These are phyloP conservation scores for Colletotrichum higginsianum DNA, from an alignment of 2,329 filamentous ascomycete genomes.

Conservation along the genomic window DNA sequence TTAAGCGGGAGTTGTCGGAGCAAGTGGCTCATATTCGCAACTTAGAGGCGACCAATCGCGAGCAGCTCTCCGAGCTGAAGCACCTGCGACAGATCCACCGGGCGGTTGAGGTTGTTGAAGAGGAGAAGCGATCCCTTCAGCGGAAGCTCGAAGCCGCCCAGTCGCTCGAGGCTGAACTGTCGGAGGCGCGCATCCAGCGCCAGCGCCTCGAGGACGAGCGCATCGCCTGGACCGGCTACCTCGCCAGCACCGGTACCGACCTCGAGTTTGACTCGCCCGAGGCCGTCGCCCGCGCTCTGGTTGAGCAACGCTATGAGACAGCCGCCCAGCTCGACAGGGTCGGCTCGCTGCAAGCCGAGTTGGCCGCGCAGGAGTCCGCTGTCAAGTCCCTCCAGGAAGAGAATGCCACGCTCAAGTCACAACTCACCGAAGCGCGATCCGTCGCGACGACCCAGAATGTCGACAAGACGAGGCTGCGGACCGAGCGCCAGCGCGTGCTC, in stretches of 20 bases:
- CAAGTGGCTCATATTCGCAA: slow-evolving; percentile 93
- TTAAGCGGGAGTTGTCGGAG: slow-evolving; percentile 90
- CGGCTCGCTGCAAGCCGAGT: slow-evolving; percentile 83
- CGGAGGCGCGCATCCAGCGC: slow-evolving; percentile 85
- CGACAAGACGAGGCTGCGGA: slow-evolving; percentile 79
- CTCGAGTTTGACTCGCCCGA: slow-evolving; percentile 90
- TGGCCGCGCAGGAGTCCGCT: slow-evolving; percentile 81
- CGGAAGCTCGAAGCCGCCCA: slow-evolving; percentile 83
- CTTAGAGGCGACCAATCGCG: slow-evolving; percentile 84
- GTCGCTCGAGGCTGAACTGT: slow-evolving; percentile 80
- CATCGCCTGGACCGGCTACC: slow-evolving; percentile 86
- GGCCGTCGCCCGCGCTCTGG: slow-evolving; percentile 85
- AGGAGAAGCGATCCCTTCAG: slow-evolving; percentile 90
- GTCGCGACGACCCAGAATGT: slow-evolving; percentile 61
- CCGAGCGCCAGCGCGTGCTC: slow-evolving; percentile 88
- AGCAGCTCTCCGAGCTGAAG: slow-evolving; percentile 84
- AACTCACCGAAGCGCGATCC: slow-evolving; percentile 79
- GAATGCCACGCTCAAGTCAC: slow-evolving; percentile 72
- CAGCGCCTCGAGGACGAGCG: slow-evolving; percentile 92
- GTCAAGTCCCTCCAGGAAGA: slow-evolving; percentile 82
- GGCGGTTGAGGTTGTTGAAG: slow-evolving; percentile 93
- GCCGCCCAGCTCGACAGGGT: slow-evolving; percentile 85
- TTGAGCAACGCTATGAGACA: slow-evolving; percentile 85
- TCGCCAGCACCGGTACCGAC: slow-evolving; percentile 76
- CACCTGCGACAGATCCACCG: slow-evolving; percentile 86